Evolutionary conservation across 139 green algal genomes (phyloP).

Genomic region (Closterium sp.): DNA sequence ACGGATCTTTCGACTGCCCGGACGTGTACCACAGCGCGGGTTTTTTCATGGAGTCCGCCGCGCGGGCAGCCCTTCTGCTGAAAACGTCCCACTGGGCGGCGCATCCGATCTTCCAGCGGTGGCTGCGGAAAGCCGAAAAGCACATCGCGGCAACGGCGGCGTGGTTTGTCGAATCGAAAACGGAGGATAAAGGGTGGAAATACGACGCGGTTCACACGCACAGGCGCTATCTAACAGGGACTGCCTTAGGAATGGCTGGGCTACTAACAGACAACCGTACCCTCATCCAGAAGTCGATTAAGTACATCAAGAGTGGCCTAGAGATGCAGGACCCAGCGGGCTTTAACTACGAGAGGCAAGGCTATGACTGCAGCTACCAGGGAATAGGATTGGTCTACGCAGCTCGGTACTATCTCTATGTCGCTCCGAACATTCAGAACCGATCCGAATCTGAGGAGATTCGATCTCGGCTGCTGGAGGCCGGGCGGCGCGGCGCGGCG

Average conservation of each 20-base stretch:
- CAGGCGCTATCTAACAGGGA: background rate
- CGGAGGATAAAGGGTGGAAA: background rate
- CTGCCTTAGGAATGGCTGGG: background rate
- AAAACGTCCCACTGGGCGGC: background rate
- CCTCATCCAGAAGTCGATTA: background rate
- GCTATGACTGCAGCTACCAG: conserved; percentile 9
- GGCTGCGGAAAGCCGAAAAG: background rate
- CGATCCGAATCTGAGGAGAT: background rate
- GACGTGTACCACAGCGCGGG: conserved; percentile 11
- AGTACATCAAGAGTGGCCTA: background rate
- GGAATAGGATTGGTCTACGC: background rate
- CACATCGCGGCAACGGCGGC: background rate
- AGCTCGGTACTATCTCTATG: background rate
- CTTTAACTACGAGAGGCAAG: background rate
- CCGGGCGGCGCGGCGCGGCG: background rate
- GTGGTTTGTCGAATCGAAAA: background rate
- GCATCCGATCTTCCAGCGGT: background rate
- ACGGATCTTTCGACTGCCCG: conserved; percentile 1
- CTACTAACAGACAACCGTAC: background rate
- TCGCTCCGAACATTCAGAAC: background rate
- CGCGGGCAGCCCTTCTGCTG: background rate
- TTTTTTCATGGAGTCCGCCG: background rate
- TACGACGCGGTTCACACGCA: conserved; percentile 1
- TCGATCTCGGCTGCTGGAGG: background rate
- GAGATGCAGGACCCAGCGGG: background rate